phyloP scores from a whole-genome alignment of 2,329 filamentous ascomycete genomes.

The Colletotrichum destructivum region DNA sequence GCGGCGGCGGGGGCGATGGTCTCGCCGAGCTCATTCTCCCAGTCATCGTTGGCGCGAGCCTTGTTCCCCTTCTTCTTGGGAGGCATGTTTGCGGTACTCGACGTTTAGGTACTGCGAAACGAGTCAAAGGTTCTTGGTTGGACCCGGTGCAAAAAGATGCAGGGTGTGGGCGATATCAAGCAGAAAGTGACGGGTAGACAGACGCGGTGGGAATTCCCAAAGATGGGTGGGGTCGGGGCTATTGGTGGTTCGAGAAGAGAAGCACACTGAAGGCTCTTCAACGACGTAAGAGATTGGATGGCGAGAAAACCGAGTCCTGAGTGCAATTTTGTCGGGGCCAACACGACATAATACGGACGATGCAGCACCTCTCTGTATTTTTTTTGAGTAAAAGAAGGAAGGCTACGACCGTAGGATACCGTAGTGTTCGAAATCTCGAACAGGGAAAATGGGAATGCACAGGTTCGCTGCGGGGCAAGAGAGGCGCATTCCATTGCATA shows the following conservation, averaged over 20 bases:
- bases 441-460: constrained; percentile 13
- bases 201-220: constrained; percentile 32
- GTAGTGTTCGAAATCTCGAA: constrained; percentile 9
- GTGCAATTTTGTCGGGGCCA: constrained; percentile 16
- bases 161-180: constrained; percentile 29
- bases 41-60: constrained; percentile 90
- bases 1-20: constrained; percentile 74
- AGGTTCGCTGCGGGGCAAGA: constrained; percentile 38
- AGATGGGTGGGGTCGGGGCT: constrained; percentile 29
- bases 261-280: constrained; percentile 21
- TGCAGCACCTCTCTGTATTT: constrained; percentile 15
- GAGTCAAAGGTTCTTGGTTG: constrained; percentile 3
- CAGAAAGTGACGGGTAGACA: constrained; percentile 24
- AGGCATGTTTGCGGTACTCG: constrained; percentile 73
- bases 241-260: constrained; percentile 20
- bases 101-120: constrained; percentile 33
- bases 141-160: constrained; percentile 27
- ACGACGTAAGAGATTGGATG: constrained; percentile 24
- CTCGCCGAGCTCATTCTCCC: constrained; percentile 94
- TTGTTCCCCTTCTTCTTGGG: constrained; percentile 94
- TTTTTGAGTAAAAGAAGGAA: neutral
- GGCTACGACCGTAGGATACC: neutral
- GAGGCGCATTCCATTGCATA: neutral
- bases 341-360: constrained; percentile 37
- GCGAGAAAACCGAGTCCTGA: constrained; percentile 24